Evolutionary conservation across 1,284 basidiomycete species (phyloP).

Genomic region (Abortiporus biennis): DNA sequence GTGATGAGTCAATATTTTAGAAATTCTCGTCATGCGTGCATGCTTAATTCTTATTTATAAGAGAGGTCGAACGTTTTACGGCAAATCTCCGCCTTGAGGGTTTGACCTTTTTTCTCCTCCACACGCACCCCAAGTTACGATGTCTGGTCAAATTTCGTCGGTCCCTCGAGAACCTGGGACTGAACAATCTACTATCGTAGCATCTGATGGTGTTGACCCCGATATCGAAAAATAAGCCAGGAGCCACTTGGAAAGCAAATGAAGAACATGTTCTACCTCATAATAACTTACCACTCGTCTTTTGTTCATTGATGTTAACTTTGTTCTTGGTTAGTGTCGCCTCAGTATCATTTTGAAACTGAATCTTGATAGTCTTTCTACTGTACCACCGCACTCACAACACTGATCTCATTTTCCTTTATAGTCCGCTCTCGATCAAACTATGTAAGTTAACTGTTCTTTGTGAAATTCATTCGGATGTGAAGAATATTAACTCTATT

Average conservation of each 20-base stretch:
- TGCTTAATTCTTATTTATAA: too few species aligned
- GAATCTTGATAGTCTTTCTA: background rate
- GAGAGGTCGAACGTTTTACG: too few species aligned
- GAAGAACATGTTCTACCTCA: conserved; percentile 28
- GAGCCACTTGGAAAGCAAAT: conserved; percentile 19
- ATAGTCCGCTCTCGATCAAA: conserved; percentile 28
- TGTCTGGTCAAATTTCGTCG: too few species aligned
- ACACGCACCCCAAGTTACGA: too few species aligned
- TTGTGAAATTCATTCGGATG: background rate
- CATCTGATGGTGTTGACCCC: too few species aligned
- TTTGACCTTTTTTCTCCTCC: too few species aligned
- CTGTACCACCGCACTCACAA: background rate
- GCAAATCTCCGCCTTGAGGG: too few species aligned
- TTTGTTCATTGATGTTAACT: conserved; percentile 24
- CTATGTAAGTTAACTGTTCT: conserved; percentile 14
- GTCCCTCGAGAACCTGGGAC: too few species aligned
- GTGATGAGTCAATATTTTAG: too few species aligned
- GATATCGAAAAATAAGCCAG: conserved; percentile 2
- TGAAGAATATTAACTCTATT: too few species aligned
- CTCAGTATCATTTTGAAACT: background rate
- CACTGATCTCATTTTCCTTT: conserved; percentile 18
- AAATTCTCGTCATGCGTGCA: too few species aligned
- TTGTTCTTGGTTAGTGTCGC: conserved; percentile 10
- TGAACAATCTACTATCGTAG: too few species aligned
- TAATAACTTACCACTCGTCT: conserved; percentile 29